A percentile compares a stretch with the other conserved stretches of the same genome.
phyloP scores from a whole-genome alignment of 2,329 filamentous ascomycete genomes.

The Ascochyta pisi region DNA sequence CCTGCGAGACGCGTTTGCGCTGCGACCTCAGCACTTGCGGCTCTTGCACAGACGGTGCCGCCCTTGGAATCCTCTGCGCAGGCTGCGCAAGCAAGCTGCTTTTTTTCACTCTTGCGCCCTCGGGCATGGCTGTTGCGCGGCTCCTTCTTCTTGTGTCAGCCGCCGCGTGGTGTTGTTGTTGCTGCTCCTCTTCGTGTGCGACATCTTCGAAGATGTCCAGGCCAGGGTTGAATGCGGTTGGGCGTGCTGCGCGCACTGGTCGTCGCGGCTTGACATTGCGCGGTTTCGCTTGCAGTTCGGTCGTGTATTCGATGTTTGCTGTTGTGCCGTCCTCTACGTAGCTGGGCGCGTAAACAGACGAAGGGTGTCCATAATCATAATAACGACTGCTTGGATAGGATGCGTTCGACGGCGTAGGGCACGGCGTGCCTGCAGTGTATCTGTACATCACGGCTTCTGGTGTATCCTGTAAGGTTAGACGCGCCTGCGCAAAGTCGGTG shows the following conservation, averaged over 20 bases:
- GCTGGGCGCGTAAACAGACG: constrained; percentile 42
- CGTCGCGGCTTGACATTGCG: constrained; percentile 44
- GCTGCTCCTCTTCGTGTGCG: constrained; percentile 43
- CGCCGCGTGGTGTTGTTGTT: constrained; percentile 18
- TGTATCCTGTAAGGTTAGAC: constrained; percentile 12
- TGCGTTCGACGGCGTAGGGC: constrained; percentile 39
- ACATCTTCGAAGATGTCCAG: constrained; percentile 50
- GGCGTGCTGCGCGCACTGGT: constrained; percentile 39
- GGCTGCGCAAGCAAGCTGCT: constrained; percentile 46
- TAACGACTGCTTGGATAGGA: constrained; percentile 36
- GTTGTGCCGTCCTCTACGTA: constrained; percentile 46
- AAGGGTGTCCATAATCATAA: constrained; percentile 31
- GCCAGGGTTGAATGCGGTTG: constrained; percentile 40
- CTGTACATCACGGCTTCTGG: constrained; percentile 39
- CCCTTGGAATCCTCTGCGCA: constrained; percentile 43
- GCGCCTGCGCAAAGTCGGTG: constrained; percentile 30
- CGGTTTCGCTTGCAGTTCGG: constrained; percentile 39
- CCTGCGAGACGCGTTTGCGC: constrained; percentile 47
- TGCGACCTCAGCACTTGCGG: constrained; percentile 33
- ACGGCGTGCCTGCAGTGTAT: constrained; percentile 46
- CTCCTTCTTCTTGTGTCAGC: constrained; percentile 35
- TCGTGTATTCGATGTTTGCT: constrained; percentile 49
- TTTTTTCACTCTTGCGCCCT: constrained; percentile 31
- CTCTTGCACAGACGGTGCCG: constrained; percentile 32
- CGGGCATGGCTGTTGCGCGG: constrained; percentile 36